phyloP scores from a whole-genome alignment of 441 rosid genomes.

The Populus hybrid region DNA sequence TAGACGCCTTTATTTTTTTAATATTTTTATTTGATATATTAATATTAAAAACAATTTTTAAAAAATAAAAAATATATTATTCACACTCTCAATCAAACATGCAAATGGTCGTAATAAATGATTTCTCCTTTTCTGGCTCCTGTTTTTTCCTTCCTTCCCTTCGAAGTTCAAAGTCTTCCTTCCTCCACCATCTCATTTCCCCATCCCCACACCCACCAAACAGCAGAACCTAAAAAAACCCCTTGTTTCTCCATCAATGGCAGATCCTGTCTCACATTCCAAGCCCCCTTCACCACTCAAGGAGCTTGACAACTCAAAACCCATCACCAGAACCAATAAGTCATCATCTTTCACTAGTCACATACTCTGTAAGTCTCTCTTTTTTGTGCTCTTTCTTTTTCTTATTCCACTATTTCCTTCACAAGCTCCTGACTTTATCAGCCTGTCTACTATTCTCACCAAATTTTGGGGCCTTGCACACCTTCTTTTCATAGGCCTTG shows the following conservation, averaged over 20 bases:
- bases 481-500: constrained; percentile 69
- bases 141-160: constrained; percentile 40
- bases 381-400: constrained; percentile 50
- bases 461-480: constrained; percentile 73
- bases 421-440: constrained; percentile 63
- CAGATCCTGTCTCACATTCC: constrained; percentile 34
- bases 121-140: constrained; percentile 14
- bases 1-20: no score
- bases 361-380: constrained; percentile 47
- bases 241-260: constrained; percentile 35
- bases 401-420: constrained; percentile 74
- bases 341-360: constrained; percentile 18
- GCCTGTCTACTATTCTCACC: constrained; percentile 34
- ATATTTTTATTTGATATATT: no score
- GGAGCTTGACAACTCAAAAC: constrained; percentile 7
- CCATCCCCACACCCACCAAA: constrained; percentile 7
- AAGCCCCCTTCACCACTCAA: constrained; percentile 27
- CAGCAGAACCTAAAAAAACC: not conserved
- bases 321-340: not conserved
- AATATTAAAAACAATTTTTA: no score
- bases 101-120: constrained; percentile 27
- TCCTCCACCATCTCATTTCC: constrained; percentile 28
- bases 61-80: no score
- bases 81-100: no score
- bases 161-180: constrained; percentile 63